Conservation (phyloP, 23 red algal species). For the Gracilaria gracilis region DNA sequence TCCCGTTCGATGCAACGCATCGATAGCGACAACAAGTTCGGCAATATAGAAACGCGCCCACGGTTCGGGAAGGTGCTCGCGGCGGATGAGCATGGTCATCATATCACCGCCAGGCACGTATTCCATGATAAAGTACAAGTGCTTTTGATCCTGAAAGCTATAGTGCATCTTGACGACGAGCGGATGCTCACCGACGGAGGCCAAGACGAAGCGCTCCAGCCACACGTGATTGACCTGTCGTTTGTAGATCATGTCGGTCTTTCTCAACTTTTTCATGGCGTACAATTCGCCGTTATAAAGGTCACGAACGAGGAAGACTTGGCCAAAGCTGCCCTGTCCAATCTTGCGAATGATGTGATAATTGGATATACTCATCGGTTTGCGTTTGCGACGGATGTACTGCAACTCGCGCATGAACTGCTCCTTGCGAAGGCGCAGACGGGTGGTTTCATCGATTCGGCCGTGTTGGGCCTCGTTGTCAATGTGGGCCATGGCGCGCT, state of each 20-base stretch:
- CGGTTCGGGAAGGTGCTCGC: constrained; percentile 81
- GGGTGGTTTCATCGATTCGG: constrained; percentile 60
- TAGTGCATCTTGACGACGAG: constrained; percentile 84
- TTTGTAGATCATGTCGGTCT: constrained; percentile 86
- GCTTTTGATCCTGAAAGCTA: constrained; percentile 90
- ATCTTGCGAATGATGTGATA: constrained; percentile 85
- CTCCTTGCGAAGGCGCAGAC: constrained; percentile 68
- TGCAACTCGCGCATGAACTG: constrained; percentile 72
- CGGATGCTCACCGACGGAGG: constrained; percentile 75
- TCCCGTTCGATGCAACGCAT: constrained; percentile 85
- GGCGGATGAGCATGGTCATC: constrained; percentile 93
- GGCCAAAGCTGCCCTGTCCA: constrained; percentile 93
- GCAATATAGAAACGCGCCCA: constrained; percentile 93
- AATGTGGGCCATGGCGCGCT: constrained; percentile 64
- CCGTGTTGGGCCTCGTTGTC: constrained; percentile 57
- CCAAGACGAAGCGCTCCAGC: constrained; percentile 92
- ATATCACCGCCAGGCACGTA: constrained; percentile 96
- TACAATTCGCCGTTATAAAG: constrained; percentile 70
- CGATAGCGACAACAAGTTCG: constrained; percentile 91
- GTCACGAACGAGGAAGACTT: constrained; percentile 90
- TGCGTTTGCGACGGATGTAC: constrained; percentile 71
- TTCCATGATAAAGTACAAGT: constrained; percentile 94
- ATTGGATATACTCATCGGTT: constrained; percentile 76
- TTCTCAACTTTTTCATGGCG: constrained; percentile 93
- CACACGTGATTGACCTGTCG: constrained; percentile 88